phyloP scores from a whole-genome alignment of 805 yeast genomes.

The Starmerella sp. region DNA sequence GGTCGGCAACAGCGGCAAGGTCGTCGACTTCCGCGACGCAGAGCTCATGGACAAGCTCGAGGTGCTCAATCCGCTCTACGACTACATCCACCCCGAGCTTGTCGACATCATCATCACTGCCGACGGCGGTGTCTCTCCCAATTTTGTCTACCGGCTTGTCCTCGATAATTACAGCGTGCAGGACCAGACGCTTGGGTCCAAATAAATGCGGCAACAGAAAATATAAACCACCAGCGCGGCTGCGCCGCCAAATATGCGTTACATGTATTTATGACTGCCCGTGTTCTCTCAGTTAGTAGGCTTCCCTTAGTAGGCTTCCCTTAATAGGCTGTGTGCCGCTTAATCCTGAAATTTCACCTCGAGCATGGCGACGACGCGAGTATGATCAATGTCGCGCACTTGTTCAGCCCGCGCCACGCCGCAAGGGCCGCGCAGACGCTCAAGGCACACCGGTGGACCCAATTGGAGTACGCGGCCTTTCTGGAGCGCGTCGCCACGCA shows the following conservation, averaged over 20 bases:
- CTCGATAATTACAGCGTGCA: slow-evolving; percentile 84
- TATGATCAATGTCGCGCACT: slow-evolving; percentile 2
- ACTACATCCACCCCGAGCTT: slow-evolving; percentile 86
- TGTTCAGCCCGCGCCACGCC: slow-evolving; percentile 6
- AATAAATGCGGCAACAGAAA: background rate
- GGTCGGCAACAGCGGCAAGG: slow-evolving; percentile 88
- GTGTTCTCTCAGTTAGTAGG: background rate
- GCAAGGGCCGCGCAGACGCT: slow-evolving; percentile 7
- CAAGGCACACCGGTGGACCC: slow-evolving; percentile 5
- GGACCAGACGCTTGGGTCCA: slow-evolving; percentile 35
- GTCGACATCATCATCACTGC: slow-evolving; percentile 91
- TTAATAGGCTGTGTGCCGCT: background rate
- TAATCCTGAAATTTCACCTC: slow-evolving; percentile 2
- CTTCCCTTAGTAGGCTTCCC: background rate
- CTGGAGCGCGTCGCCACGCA: slow-evolving; percentile 2
- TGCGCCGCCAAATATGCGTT: no score
- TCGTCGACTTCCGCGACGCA: slow-evolving; percentile 62
- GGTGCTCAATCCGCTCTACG: slow-evolving; percentile 78
- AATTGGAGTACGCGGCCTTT: slow-evolving; percentile 6
- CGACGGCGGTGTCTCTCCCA: slow-evolving; percentile 93
- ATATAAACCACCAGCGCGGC: no score
- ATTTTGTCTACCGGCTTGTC: slow-evolving; percentile 88
- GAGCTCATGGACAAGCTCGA: slow-evolving; percentile 60
- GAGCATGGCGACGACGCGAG: background rate
- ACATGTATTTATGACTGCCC: background rate